Conservation (phyloP, 176 grass and related monocot species). For the Eleusine indica region DNA sequence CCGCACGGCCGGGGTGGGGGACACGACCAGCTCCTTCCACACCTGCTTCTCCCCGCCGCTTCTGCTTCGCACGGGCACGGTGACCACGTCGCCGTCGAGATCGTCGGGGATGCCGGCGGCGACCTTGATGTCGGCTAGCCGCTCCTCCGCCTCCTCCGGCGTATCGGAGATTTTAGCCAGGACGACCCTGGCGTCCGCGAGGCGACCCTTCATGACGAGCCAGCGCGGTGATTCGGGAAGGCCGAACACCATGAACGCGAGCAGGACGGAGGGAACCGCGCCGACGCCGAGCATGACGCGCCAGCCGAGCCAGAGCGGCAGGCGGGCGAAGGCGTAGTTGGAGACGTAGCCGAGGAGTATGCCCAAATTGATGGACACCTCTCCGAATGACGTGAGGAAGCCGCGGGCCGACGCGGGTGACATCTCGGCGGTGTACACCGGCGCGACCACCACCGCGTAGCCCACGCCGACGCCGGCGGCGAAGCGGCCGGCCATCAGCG, state of each 20-base stretch:
- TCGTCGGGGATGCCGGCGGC: constrained; percentile 52
- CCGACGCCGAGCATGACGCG: constrained; percentile 77
- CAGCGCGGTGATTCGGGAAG: constrained; percentile 78
- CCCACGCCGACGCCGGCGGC: constrained; percentile 63
- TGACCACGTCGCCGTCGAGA: constrained; percentile 48
- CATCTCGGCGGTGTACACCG: constrained; percentile 69
- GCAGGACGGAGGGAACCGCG: constrained; percentile 55
- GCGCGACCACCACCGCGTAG: constrained; percentile 66
- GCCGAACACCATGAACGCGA: constrained; percentile 47
- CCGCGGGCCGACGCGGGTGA: constrained; percentile 56
- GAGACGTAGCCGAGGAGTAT: constrained; percentile 71
- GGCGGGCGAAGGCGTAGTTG: constrained; percentile 55
- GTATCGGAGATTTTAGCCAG: constrained; percentile 53
- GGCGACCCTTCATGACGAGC: constrained; percentile 70
- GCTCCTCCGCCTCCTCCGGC: constrained; percentile 49
- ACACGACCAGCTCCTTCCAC: constrained; percentile 61
- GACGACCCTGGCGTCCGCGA: constrained; percentile 57
- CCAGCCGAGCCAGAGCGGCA: constrained; percentile 54
- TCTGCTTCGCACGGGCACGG: constrained; percentile 24
- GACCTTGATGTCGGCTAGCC: constrained; percentile 59
- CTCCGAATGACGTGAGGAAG: constrained; percentile 61
- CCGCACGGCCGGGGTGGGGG: constrained; percentile 36
- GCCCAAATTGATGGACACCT: constrained; percentile 71
- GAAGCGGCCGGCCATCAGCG: constrained; percentile 64
- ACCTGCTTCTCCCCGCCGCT: constrained; percentile 43